Evolutionary conservation across 2,329 filamentous ascomycete genomes (phyloP).

Genomic region (Fonsecaea pedrosoi): DNA sequence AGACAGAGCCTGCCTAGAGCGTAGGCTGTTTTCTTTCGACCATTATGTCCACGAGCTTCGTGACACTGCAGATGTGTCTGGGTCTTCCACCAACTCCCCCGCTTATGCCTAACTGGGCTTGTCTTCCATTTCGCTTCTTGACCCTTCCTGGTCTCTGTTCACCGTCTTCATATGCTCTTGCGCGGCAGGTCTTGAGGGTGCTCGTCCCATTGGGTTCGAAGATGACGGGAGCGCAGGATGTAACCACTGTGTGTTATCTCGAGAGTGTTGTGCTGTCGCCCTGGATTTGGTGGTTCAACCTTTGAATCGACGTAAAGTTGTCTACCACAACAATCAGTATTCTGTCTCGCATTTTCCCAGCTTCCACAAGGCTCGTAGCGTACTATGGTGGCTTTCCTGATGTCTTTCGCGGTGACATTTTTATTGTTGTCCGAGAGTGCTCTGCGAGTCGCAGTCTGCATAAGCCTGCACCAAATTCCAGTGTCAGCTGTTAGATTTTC

Average conservation of each 20-base stretch:
- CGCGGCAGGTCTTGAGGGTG: background rate
- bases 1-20: background rate
- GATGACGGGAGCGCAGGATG: background rate
- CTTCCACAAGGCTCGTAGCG: slow-evolving; percentile 38
- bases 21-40: background rate
- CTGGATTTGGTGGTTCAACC: slow-evolving; percentile 23
- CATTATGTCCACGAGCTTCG: background rate
- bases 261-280: background rate
- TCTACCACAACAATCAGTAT: slow-evolving; percentile 16
- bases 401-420: slow-evolving; percentile 74
- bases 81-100: no score
- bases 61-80: background rate
- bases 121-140: background rate
- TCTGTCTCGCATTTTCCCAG: background rate
- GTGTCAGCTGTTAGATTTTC: slow-evolving; percentile 2
- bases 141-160: background rate
- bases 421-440: slow-evolving; percentile 76
- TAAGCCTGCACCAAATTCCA: slow-evolving; percentile 59
- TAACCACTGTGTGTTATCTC: background rate
- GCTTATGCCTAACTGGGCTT: background rate
- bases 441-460: slow-evolving; percentile 80
- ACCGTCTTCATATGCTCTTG: background rate
- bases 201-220: background rate
- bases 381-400: slow-evolving; percentile 79
- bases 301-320: slow-evolving; percentile 35